Base-by-base conservation (phyloP, 345 rosid genomes). In the Melaleuca alternifolia region DNA sequence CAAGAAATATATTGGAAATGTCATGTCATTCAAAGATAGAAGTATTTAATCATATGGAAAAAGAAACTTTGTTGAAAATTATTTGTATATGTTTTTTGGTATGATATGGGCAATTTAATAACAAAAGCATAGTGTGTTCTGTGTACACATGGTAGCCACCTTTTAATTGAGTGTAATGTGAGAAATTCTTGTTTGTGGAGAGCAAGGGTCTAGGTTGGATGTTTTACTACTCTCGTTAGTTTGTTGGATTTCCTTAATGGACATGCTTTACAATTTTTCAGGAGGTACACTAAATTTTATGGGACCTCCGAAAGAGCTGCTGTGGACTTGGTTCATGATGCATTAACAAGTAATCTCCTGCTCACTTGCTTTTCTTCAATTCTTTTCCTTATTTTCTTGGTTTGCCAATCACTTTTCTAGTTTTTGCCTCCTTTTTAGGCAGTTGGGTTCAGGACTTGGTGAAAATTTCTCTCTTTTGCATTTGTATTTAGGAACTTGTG, bases 201-300 rank as follows among this genome's bases (percentile, higher is more conserved):
- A 33, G 9, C 79, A 71, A 33, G 23, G 2, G 1, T 71, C 48
- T 71, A 33, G 48, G 79, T 71, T 71, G 48, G 48, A 71, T 33
- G 79, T 33, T 71, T 37, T 33, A 18, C 79, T 71, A 71, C 46
- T 33, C 46, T 71, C 18, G 24, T 33, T 71, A 71, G 48, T 33
- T 65, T 33, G 79, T 33, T 33, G 48, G 79, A n/a, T n/a, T 71
- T 16, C 79, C 79, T 51, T 71, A 71, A 71, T 20, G 79, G 79
- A 37, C 79, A 33, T 9, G 12, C 79, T 33, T 18, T 33, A 41
- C 79, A 16, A 71, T 71, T 71, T 71, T 71, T 85, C 92, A 97
- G 99, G 97, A 93, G 99, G 89, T 97, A 97, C 89, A 96, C 98
- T 51, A 97, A 95, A 91, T 97, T 96, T 91, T 97, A 94, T 84